These are phyloP conservation scores for Kickxella alabastrina DNA, from an alignment of 192 early-diverging fungal genomes.

Conservation along the genomic window DNA sequence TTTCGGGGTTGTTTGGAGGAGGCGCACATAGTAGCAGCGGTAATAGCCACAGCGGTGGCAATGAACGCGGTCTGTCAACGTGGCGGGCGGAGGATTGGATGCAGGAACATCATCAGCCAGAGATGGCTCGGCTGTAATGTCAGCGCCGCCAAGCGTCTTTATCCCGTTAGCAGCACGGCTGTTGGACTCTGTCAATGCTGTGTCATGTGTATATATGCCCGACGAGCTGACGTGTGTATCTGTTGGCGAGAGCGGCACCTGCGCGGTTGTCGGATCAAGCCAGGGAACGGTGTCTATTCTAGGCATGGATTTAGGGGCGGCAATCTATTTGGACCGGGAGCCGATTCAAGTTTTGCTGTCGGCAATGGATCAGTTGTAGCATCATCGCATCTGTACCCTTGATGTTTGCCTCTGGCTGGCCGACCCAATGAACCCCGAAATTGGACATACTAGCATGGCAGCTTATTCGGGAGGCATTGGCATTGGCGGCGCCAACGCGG, in stretches of 20 bases:
- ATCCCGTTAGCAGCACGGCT: conserved; percentile 39
- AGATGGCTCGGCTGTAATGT: not conserved
- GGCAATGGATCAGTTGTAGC: not conserved
- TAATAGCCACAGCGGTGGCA: not conserved
- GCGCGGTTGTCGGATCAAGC: conserved; percentile 19
- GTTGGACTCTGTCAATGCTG: conserved; percentile 21
- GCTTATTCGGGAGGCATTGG: conserved; percentile 6
- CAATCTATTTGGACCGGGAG: not conserved
- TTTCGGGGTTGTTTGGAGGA: conserved; percentile 30
- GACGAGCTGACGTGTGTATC: conserved; percentile 28
- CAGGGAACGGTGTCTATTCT: conserved; percentile 26
- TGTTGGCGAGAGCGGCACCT: conserved; percentile 7
- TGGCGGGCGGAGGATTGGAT: not conserved
- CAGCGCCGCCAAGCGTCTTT: conserved; percentile 21
- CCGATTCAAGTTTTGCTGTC: not conserved
- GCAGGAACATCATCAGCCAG: not conserved
- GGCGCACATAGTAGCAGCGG: not conserved
- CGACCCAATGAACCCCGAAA: conserved; percentile 31
- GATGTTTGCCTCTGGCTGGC: conserved; percentile 32
- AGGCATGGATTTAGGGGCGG: not conserved
- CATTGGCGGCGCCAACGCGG: not conserved
- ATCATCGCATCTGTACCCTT: conserved; percentile 3
- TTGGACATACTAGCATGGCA: conserved; percentile 33
- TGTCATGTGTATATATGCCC: conserved; percentile 17
- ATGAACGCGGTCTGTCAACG: not conserved